These are phyloP conservation scores for Exophiala calicioides DNA, from an alignment of 2,329 filamentous ascomycete species.

Conservation along the genomic window DNA sequence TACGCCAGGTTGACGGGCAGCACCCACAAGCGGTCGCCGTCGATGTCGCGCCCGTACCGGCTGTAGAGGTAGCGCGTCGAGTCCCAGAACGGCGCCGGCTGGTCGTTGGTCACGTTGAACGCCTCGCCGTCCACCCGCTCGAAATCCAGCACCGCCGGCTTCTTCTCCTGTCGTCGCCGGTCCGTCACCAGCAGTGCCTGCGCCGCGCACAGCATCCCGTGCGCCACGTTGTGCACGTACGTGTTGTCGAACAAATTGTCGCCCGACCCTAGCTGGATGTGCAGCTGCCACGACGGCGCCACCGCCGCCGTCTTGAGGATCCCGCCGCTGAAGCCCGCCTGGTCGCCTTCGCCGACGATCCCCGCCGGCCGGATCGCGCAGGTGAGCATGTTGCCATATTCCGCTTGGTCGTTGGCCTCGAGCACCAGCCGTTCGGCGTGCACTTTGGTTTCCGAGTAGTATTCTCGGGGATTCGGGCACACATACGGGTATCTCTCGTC, in stretches of 20 bases:
- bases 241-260: conserved; percentile 71
- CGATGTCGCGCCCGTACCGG: conserved; percentile 46
- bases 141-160: conserved; percentile 65
- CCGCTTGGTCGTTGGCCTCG: conserved; percentile 64
- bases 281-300: conserved; percentile 60
- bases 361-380: conserved; percentile 79
- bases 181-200: conserved; percentile 67
- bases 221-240: conserved; percentile 68
- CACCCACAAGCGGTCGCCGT: conserved; percentile 43
- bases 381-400: conserved; percentile 66
- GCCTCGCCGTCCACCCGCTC: conserved; percentile 80
- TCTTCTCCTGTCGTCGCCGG: conserved; percentile 41
- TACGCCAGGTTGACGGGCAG: conserved; percentile 44
- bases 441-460: conserved; percentile 91
- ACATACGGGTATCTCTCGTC: conserved; percentile 81
- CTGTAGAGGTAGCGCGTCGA: conserved; percentile 78
- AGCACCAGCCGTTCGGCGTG: conserved; percentile 79
- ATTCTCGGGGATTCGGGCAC: conserved; percentile 67
- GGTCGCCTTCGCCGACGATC: conserved; percentile 87
- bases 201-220: conserved; percentile 81
- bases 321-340: conserved; percentile 67
- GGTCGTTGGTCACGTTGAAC: conserved; percentile 88
- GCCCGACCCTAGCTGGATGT: conserved; percentile 77
- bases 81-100: conserved; percentile 89
- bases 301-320: conserved; percentile 71